Conservation (phyloP, 164 flowering plant species). For the Akebia trifoliata region DNA sequence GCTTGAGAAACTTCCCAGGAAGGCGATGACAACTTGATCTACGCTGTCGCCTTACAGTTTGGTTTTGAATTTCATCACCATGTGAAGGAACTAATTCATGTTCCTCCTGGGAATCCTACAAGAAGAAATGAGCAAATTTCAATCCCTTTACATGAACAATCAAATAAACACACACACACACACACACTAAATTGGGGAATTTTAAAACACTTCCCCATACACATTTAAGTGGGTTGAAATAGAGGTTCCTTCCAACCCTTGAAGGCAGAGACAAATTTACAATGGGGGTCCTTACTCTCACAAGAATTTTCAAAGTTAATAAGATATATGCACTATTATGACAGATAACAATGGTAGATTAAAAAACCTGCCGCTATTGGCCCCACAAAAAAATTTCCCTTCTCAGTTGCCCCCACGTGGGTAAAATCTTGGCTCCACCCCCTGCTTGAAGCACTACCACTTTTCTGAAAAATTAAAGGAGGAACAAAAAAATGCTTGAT, state of each 20-base stretch:
- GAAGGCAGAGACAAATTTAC: too few relatives aligned
- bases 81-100: slow-evolving; percentile 17
- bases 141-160: not conserved
- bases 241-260: too few relatives aligned
- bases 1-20: slow-evolving; percentile 48
- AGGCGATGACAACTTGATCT: slow-evolving; percentile 36
- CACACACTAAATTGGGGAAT: not conserved
- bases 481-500: not conserved
- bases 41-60: slow-evolving; percentile 16
- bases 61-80: slow-evolving; percentile 20
- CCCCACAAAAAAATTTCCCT: too few relatives aligned
- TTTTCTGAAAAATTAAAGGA: not conserved
- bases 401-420: too few relatives aligned
- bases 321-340: too few relatives aligned
- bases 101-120: slow-evolving; percentile 29
- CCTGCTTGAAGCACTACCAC: not conserved
- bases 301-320: too few relatives aligned
- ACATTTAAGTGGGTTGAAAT: too few relatives aligned
- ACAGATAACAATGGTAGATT: too few relatives aligned
- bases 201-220: not conserved
- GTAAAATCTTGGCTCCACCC: too few relatives aligned
- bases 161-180: not conserved
- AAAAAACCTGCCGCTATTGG: too few relatives aligned
- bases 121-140: not conserved
- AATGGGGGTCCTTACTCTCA: too few relatives aligned